These are phyloP conservation scores for Thinopyrum elongatum DNA, from an alignment of 176 grass and related monocot species.

Conservation along the genomic window DNA sequence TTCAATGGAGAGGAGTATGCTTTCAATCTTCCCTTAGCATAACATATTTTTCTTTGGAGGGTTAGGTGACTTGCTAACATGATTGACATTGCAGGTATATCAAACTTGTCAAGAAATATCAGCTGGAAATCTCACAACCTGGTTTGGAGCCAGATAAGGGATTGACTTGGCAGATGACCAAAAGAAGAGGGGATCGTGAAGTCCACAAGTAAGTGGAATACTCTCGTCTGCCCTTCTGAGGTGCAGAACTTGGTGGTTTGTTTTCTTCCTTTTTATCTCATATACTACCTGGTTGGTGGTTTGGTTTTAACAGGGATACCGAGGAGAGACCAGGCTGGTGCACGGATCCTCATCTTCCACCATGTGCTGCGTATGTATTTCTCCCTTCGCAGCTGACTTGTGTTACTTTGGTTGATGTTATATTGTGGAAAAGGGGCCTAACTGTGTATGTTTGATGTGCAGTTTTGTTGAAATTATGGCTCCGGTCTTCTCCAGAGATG, in stretches of 20 bases:
- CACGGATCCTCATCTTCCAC: constrained; percentile 73
- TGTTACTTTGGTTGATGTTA: neutral
- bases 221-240: constrained; percentile 18
- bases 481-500: constrained; percentile 88
- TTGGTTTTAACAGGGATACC: constrained; percentile 56
- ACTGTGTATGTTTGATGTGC: constrained; percentile 11
- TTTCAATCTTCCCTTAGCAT: constrained; percentile 7
- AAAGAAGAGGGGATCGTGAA: constrained; percentile 81
- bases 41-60: neutral
- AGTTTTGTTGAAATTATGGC: constrained; percentile 99
- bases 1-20: constrained; percentile 87
- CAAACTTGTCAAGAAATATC: constrained; percentile 88
- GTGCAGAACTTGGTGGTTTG: neutral
- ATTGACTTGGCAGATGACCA: constrained; percentile 95
- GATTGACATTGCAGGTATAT: constrained; percentile 26
- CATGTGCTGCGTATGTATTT: constrained; percentile 79
- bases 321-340: constrained; percentile 90
- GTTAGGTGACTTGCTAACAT: constrained; percentile 1
- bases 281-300: neutral
- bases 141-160: constrained; percentile 77
- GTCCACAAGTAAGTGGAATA: constrained; percentile 74
- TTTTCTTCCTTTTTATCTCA: neutral
- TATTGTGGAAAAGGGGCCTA: neutral
- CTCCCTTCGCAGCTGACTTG: neutral
- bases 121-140: constrained; percentile 88